Conservation (phyloP, 495 filamentous ascomycete genomes). For the Xylaria bambusicola region DNA sequence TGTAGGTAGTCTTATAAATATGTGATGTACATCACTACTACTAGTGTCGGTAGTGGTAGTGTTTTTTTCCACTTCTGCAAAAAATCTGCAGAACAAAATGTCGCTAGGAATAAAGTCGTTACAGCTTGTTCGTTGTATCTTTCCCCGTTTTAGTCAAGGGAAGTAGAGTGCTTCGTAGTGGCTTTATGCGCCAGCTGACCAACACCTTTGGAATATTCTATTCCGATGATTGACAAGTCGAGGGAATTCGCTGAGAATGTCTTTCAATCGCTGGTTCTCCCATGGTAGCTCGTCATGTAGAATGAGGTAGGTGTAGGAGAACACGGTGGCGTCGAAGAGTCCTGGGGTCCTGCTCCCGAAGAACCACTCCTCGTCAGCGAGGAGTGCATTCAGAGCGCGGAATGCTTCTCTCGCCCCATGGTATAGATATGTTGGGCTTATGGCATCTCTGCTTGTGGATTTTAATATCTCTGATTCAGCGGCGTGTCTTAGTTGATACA, state of each 20-base stretch:
- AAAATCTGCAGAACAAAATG: too few species aligned
- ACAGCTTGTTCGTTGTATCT: too few species aligned
- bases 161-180: too few species aligned
- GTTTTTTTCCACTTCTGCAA: too few species aligned
- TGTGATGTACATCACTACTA: too few species aligned
- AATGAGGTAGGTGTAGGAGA: constrained; percentile 86
- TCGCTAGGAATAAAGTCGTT: too few species aligned
- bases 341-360: constrained; percentile 54
- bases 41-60: too few species aligned
- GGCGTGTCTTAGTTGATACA: constrained; percentile 66
- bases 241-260: constrained; percentile 31
- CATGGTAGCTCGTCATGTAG: constrained; percentile 62
- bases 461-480: constrained; percentile 74
- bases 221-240: constrained; percentile 37
- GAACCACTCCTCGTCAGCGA: constrained; percentile 58
- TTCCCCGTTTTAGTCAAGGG: too few species aligned
- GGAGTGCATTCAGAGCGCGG: constrained; percentile 67
- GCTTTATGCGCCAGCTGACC: too few species aligned
- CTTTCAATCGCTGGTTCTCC: constrained; percentile 38
- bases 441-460: constrained; percentile 46
- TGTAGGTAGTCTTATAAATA: too few species aligned
- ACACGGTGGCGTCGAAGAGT: constrained; percentile 83
- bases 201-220: constrained; percentile 36
- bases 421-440: constrained; percentile 67
- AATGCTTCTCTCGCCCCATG: constrained; percentile 70